Percentiles rank a stretch among this genome's conserved stretches.
phyloP scores from a whole-genome alignment of 192 early-diverging fungal species.

The Podila verticillata region DNA sequence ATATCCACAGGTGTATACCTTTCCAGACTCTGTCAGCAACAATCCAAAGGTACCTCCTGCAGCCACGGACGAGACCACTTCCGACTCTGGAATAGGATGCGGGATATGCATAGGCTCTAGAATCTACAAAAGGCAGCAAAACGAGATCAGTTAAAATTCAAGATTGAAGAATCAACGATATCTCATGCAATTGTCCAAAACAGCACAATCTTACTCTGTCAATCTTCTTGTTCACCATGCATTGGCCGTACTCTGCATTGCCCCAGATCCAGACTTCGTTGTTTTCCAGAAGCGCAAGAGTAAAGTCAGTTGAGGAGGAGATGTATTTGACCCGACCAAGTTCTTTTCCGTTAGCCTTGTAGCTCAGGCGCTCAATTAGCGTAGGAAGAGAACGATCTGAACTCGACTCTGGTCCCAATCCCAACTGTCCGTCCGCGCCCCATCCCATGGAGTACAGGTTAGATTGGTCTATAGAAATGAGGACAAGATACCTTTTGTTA shows the following conservation, averaged over 20 bases:
- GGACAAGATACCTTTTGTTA: not conserved
- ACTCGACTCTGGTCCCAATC: conserved; percentile 59
- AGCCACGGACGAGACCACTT: conserved; percentile 61
- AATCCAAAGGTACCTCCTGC: conserved; percentile 72
- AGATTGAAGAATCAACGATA: not conserved
- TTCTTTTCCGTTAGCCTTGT: conserved; percentile 21
- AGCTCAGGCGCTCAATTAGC: conserved; percentile 54
- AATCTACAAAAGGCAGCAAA: conserved; percentile 49
- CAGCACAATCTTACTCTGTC: conserved; percentile 53
- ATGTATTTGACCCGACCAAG: conserved; percentile 56
- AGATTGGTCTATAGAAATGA: conserved; percentile 30
- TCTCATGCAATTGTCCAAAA: not conserved
- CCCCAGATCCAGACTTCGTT: conserved; percentile 76
- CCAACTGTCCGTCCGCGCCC: conserved; percentile 82
- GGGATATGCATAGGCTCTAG: conserved; percentile 64
- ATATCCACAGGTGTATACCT: conserved; percentile 73
- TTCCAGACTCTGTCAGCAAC: conserved; percentile 55
- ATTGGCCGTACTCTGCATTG: conserved; percentile 81
- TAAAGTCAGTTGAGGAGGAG: conserved; percentile 74
- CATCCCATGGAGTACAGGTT: conserved; percentile 77
- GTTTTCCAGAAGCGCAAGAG: conserved; percentile 63
- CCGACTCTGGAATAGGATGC: conserved; percentile 43
- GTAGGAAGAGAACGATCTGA: conserved; percentile 56
- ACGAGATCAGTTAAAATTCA: not conserved
- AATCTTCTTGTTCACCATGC: conserved; percentile 68